Base-by-base conservation (phyloP, 768 basidiomycete genomes). In the Leccinum disarticulatum region DNA sequence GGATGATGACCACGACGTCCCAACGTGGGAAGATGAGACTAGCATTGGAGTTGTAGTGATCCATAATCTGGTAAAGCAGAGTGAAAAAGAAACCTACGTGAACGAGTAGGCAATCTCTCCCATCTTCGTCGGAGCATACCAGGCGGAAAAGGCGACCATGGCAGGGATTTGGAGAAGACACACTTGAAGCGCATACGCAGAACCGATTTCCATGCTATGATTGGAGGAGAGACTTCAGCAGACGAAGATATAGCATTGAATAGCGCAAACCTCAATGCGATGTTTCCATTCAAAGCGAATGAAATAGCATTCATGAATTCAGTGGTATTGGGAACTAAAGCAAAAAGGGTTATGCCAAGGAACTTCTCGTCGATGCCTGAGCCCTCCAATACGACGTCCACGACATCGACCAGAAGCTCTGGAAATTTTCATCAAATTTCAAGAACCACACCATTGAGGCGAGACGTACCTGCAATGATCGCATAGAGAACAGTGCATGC, bases 221-320 rank as follows among this genome's bases (percentile, higher is more conserved):
- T 59, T 43, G 10, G 25, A 51, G 10, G 25, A 51, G 22, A 22
- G 38, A 47, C 58, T 46, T 59, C 55, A 64, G 51, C 9, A 46
- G 30, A 30, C 28, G 49, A 55, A n/a, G 8, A n/a, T 1, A 2
- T 3, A 27, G 4, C 3, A 35, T 14, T 17, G n/a, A 38, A 38
- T 1, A 28, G 31, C 6, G 62, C 83, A 52, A 65, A 93, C 95
- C 93, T 95, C 27, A 99, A 76, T 2, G 97, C 93, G 63, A 99
- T 99, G 71, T 98, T 98, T 6, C 90, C 96, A 69, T 97, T 92
- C 62, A 99, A 75, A 28, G 97, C 95, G 70, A 99, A 99, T 3
- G 95, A 96, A 61, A 98, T 95, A 53, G 97, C 97, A 70, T 98
- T 98, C 94, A 97, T 97, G 74, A 99, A 98, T 75, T 99, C 97